phyloP scores from a whole-genome alignment of 495 filamentous ascomycete species.

The Rostrohypoxylon terebratum region DNA sequence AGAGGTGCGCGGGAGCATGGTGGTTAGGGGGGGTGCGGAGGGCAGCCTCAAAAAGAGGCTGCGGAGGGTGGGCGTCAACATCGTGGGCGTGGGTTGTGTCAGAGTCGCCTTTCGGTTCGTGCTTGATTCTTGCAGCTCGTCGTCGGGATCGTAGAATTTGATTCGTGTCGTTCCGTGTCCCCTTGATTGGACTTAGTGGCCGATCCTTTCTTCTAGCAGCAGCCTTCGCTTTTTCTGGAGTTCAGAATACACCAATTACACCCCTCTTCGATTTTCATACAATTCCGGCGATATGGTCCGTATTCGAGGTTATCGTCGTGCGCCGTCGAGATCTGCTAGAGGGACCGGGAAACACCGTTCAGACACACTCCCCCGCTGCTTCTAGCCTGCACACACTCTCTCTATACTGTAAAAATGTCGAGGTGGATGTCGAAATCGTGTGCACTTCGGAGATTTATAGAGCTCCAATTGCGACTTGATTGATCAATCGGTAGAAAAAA shows the following conservation, averaged over 20 bases:
- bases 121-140: not conserved
- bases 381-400: not conserved
- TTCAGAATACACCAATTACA: not conserved
- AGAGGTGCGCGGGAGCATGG: not conserved
- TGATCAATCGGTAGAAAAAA: slow-evolving; percentile 20
- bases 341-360: not conserved
- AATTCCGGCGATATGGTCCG: not conserved
- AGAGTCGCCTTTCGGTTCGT: not conserved
- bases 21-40: not conserved
- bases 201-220: not conserved
- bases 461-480: not conserved
- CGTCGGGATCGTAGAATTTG: not conserved
- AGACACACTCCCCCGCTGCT: not conserved
- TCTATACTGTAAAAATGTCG: not conserved
- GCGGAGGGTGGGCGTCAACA: slow-evolving; percentile 40
- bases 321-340: not conserved
- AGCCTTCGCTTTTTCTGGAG: not conserved
- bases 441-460: not conserved
- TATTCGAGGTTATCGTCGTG: not conserved
- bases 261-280: not conserved
- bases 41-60: slow-evolving; percentile 44
- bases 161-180: not conserved
- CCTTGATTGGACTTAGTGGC: not conserved
- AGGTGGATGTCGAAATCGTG: not conserved
- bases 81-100: slow-evolving; percentile 9